Base-by-base conservation (phyloP, 345 rosid genomes). In the Noccaea caerulescens region DNA sequence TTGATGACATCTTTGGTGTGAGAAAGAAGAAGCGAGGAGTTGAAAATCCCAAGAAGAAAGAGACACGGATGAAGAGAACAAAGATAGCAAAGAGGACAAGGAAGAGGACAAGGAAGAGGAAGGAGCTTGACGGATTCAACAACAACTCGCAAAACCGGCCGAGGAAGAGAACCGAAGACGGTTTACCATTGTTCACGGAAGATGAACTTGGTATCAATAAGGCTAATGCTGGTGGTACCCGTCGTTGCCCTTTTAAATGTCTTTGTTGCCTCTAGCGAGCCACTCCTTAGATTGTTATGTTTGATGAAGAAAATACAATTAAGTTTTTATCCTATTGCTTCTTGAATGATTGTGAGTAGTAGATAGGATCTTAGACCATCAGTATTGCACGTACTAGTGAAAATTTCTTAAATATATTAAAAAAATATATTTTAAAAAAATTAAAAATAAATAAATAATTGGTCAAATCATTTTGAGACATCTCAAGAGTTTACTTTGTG, bases 241-340 rank as follows among this genome's bases (percentile, higher is more conserved):
- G 69, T 3, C 91, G 86, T 64, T 93, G 97, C 64, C 98, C 98
- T 14, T 93, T 91, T 77, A 92, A 91, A 63, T 89, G 98, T 78
- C 72, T 83, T 33, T 89, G 98, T 80, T 92, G 98, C 76, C 85
- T 87, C 75, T 27, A 27, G 30, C 30, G 4, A 27, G 30, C 30
- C 30, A 27, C 30, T 27, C 30, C 30, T 27, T 27, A 59, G 9
- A 43, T 41, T 42, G 39, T 42, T 25, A 43, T 61, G 37, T 42
- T 59, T 41, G 12, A 14, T 39, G 47, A 20, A 1, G 25, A 41
- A 11, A 7, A 5, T 10, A 59, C 25, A 13, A 25, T 14, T 34
- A 1, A 14, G 0, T 34, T 56, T 34, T 4, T 34, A 56, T 34
- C 27, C 43, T 5, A 6, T 44, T 44, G 9, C 14, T 45, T 45